Evolutionary conservation across 805 yeast genomes (phyloP), one percentile per base, ranked within the genome.

Genomic region (Metschnikowia sp.): DNA sequence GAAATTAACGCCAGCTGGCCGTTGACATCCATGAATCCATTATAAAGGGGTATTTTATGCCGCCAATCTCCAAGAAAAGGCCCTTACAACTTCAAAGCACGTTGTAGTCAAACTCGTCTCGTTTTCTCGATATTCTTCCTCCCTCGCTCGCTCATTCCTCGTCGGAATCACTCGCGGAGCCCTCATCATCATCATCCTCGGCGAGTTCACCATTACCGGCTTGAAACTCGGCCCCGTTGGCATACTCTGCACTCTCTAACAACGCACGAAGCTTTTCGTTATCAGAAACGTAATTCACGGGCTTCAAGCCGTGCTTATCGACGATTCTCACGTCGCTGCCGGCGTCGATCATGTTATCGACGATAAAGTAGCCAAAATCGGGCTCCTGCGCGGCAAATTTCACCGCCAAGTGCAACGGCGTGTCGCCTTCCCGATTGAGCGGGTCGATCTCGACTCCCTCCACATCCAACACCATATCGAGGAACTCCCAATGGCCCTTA

Each of bases 391-490:
- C 72, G 11, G 91, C 76, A 64, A 86, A 92, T 51, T 78, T 78
- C 10, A 84, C 96, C 5, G 96, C 95, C 51, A 79, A 69, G 66
- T 92, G 98, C 53, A 94, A 76, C 11, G 99, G 97, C 1, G 97
- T 88, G 54, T 88, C 91, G 34, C 90, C 91, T 44, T 84, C 85
- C 33, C 82, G 75, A 64, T 86, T 86, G 36, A 67, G 62, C 1
- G 96, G 94, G 64, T 94, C 96, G 30, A 91, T 83, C 55, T 91
- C 96, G 15, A 91, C 90, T 2, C 94, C 96, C 50, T 88, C 96
- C 45, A 85, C 83, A 64, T 92, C 97, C 50, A 92, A 73, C 15
- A 92, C 70, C 42, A 77, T 68, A 62, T 92, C 97, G 60, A 94
- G 72, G 32, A 86, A 86, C 58, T 90, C 97, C 78, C 84, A 88